These are phyloP conservation scores for Leucosporidium creatinivorum DNA, from an alignment of 768 basidiomycete genomes.

Conservation along the genomic window DNA sequence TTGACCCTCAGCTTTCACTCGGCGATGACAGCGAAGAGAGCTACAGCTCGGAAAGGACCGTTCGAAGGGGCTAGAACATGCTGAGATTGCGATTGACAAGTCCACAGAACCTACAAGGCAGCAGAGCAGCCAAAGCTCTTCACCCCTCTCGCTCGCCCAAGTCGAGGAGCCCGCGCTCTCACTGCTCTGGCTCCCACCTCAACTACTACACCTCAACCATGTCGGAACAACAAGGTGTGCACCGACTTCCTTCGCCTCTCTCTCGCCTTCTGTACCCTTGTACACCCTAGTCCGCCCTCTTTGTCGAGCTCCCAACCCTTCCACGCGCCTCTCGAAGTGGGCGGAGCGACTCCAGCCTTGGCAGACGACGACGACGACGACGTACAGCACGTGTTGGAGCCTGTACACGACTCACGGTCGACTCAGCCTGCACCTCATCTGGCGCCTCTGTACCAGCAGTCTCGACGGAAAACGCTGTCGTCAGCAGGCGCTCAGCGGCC, in stretches of 20 bases:
- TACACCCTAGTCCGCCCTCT: neutral
- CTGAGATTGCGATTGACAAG: no score
- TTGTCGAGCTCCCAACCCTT: neutral
- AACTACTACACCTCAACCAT: neutral
- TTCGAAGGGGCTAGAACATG: no score
- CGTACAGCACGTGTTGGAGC: neutral
- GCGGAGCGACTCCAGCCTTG: no score
- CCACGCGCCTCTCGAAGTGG: neutral
- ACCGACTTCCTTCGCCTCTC: neutral
- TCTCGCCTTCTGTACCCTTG: neutral
- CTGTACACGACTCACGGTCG: constrained; percentile 2
- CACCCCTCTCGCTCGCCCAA: no score
- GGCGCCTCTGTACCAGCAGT: neutral
- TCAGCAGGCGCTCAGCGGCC: no score
- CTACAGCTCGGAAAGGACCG: no score
- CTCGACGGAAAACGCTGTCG: neutral
- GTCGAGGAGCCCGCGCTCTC: no score
- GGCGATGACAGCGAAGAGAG: no score
- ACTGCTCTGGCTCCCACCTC: neutral
- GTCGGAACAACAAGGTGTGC: neutral
- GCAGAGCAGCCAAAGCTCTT: no score
- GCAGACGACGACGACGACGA: no score
- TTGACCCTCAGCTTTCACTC: no score
- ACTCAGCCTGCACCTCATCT: neutral
- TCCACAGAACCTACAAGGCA: no score